Conservation (phyloP, 306 rosid genomes). For the Cucumis cinereus region DNA sequence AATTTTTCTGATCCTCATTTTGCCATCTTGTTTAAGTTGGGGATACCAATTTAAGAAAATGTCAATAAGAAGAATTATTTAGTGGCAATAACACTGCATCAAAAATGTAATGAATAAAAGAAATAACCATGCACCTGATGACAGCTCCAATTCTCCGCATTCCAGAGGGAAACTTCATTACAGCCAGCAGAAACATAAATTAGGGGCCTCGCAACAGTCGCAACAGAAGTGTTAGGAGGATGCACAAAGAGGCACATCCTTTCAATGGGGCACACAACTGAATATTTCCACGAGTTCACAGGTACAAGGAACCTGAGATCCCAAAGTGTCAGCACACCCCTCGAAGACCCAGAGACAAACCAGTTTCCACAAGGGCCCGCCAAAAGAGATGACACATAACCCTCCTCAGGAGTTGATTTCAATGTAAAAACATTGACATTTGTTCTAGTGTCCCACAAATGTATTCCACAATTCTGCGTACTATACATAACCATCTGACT, state of each 20-base stretch:
- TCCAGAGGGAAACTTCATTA: constrained; percentile 97
- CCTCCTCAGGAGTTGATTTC: constrained; percentile 79
- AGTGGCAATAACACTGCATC: neutral
- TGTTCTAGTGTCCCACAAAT: constrained; percentile 89
- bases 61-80: neutral
- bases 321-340: constrained; percentile 92
- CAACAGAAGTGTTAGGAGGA: constrained; percentile 53
- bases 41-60: neutral
- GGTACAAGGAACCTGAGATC: constrained; percentile 86
- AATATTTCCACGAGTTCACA: constrained; percentile 83
- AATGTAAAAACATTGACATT: constrained; percentile 64
- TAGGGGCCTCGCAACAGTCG: constrained; percentile 80
- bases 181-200: constrained; percentile 92
- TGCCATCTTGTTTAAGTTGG: neutral
- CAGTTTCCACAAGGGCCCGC: constrained; percentile 81
- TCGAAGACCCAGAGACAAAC: constrained; percentile 94
- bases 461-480: constrained; percentile 87
- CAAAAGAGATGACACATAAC: constrained; percentile 61
- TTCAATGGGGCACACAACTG: constrained; percentile 78
- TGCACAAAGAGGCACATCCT: constrained; percentile 77
- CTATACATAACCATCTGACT: constrained; percentile 71
- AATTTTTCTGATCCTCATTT: neutral
- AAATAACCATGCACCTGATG: constrained; percentile 61
- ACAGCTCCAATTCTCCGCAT: constrained; percentile 93
- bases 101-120: neutral